Evolutionary conservation across 176 grass and related monocot genomes (phyloP).

Genomic region (Ensete ventricosum): DNA sequence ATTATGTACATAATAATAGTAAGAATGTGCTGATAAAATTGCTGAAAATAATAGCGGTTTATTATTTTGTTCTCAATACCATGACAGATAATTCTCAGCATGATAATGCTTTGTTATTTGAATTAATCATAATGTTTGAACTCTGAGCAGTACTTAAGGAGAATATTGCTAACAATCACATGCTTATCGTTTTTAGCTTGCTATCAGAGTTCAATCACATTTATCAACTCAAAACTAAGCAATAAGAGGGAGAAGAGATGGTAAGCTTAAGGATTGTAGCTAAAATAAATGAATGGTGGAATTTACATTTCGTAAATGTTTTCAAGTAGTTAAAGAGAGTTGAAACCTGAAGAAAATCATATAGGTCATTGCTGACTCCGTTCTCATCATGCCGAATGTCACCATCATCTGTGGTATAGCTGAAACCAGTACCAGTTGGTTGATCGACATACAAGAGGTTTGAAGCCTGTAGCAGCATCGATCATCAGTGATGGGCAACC

Average conservation of each 20-base stretch:
- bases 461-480: slow-evolving; percentile 51
- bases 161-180: no score
- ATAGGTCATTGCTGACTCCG: slow-evolving; percentile 73
- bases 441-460: slow-evolving; percentile 93
- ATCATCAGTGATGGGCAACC: background rate
- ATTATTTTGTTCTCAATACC: no score
- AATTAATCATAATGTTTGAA: no score
- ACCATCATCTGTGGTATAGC: slow-evolving; percentile 65
- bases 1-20: no score
- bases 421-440: slow-evolving; percentile 85
- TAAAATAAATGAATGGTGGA: background rate
- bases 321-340: background rate
- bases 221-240: no score
- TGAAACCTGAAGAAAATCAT: slow-evolving; percentile 78
- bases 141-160: no score
- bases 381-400: slow-evolving; percentile 80
- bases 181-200: no score
- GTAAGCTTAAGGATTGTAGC: background rate
- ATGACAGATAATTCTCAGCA: no score
- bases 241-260: background rate
- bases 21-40: no score
- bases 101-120: no score
- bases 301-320: background rate
- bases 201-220: no score
- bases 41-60: no score